Percentiles rank a stretch among this genome's conserved stretches.
These are phyloP conservation scores for Fusarium mangiferae DNA, from an alignment of 2,329 filamentous ascomycete species.

Conservation along the genomic window DNA sequence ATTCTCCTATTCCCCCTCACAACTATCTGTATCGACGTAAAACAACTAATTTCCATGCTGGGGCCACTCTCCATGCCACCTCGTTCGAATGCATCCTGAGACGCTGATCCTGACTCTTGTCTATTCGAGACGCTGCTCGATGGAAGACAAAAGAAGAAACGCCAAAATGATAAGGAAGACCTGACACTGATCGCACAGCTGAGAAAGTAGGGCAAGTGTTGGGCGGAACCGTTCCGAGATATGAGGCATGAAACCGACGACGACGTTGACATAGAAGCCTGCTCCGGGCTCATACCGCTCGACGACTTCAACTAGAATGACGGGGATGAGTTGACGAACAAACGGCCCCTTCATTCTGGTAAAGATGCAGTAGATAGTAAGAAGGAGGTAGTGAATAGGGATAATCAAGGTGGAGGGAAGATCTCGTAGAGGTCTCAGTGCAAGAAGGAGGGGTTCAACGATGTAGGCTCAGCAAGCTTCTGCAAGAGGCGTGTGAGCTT, in stretches of 20 bases:
- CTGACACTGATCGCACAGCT: too few relatives aligned
- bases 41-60: too few relatives aligned
- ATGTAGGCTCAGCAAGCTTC: neutral
- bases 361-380: neutral
- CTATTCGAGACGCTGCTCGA: too few relatives aligned
- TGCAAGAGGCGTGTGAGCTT: rapidly evolving
- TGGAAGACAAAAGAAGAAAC: too few relatives aligned
- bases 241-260: neutral
- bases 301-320: neutral
- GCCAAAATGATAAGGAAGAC: too few relatives aligned
- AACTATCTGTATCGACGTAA: too few relatives aligned
- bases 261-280: neutral
- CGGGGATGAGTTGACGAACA: neutral
- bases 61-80: too few relatives aligned
- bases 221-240: neutral
- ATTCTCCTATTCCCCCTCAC: too few relatives aligned
- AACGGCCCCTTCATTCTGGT: neutral
- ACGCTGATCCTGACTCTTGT: too few relatives aligned
- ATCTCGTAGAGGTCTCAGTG: neutral
- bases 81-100: too few relatives aligned
- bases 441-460: neutral
- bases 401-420: neutral
- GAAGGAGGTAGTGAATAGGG: neutral
- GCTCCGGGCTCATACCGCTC: neutral
- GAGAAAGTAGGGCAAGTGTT: neutral